A percentile compares a stretch with the other conserved stretches of the same genome.
These are phyloP conservation scores for Fusarium sulawesiense DNA, from an alignment of 2,329 filamentous ascomycete genomes.

Conservation along the genomic window DNA sequence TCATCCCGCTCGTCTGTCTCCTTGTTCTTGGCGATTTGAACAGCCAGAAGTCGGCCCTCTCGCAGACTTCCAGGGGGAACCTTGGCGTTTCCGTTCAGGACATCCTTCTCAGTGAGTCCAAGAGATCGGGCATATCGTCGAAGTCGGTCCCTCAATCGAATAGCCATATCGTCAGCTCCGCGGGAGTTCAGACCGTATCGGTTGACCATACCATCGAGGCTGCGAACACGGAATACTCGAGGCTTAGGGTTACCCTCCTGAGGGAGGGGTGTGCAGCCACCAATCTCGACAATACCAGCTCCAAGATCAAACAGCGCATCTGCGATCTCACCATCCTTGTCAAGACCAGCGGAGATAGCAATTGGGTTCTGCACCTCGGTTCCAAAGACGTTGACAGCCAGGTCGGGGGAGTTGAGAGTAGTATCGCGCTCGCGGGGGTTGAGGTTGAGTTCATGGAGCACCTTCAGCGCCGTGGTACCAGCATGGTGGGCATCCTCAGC, in stretches of 20 bases:
- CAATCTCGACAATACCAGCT: slow-evolving; percentile 89
- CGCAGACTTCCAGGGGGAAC: slow-evolving; percentile 86
- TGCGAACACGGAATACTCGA: slow-evolving; percentile 86
- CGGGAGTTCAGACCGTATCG: slow-evolving; percentile 94
- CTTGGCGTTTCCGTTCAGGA: slow-evolving; percentile 80
- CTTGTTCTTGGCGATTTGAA: slow-evolving; percentile 98
- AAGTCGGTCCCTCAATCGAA: slow-evolving; percentile 80
- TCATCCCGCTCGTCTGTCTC: slow-evolving; percentile 86
- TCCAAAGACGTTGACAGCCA: slow-evolving; percentile 73
- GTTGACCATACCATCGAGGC: slow-evolving; percentile 90
- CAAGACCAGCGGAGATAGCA: slow-evolving; percentile 93
- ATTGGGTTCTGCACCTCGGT: slow-evolving; percentile 84
- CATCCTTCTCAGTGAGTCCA: slow-evolving; percentile 76
- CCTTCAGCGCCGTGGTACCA: slow-evolving; percentile 77
- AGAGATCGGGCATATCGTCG: slow-evolving; percentile 78
- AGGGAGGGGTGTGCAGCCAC: slow-evolving; percentile 87
- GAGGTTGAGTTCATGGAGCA: slow-evolving; percentile 77
- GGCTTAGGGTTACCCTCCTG: slow-evolving; percentile 90
- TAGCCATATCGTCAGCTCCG: slow-evolving; percentile 88
- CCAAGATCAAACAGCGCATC: slow-evolving; percentile 87
- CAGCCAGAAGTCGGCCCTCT: slow-evolving; percentile 81
- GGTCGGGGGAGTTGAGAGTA: slow-evolving; percentile 48
- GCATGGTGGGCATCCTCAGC: slow-evolving; percentile 93
- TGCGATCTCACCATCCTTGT: slow-evolving; percentile 92
- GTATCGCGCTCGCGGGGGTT: slow-evolving; percentile 82